Evolutionary conservation across 192 early-diverging fungal genomes (phyloP), one percentile per base, ranked within the genome.

Genomic region (Coemansia sp.): DNA sequence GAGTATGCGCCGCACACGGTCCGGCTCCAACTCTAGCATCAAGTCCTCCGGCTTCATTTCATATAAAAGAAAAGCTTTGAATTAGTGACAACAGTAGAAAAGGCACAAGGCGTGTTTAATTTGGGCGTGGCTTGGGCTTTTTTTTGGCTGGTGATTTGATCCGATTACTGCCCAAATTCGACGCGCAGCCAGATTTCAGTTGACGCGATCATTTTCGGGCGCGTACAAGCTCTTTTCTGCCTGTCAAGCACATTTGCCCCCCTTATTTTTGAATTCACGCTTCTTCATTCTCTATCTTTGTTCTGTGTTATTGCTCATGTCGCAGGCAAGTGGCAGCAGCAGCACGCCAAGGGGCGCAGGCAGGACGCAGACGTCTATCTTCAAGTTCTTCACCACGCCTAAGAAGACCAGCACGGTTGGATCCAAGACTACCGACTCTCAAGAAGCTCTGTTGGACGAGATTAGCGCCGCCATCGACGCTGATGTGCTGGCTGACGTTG

Each of bases 331-430:
- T 13, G 57, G 26, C 64, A 72, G 26, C 64, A 72, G 56, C 34
- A 47, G 66, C 61, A 82, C 74, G 61, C 74, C 79, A 31, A 73
- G 70, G 60, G 47, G 67, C 41, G 61, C 64, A 26, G 48, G 23
- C 20, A 71, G 69, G 11, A 76, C 66, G 35, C 79, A 82, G 41
- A 65, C 73, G 5, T 73, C 70, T 10, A 61, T 82, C 37, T 70
- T 76, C 41, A 82, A 71, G 70, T 82, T 82, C 58, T 82, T 82
- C 31, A 25, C 47, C 12, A 76, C 79, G 1, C 73, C 68, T 26
- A 76, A 70, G 26, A 68, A 57, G 47, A 28, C 59, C 14, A 45
- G 38, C 6, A 48, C 37, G 14, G 34, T 20, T 7, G 25, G 48
- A 34, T 28, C 38, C 21, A 62, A 62, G 21, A 36, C 50, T 6